Evolutionary conservation across 1,139 yeast species (phyloP), one percentile per base, ranked within the genome.

Genomic region (Yamadazyma aaseri): DNA sequence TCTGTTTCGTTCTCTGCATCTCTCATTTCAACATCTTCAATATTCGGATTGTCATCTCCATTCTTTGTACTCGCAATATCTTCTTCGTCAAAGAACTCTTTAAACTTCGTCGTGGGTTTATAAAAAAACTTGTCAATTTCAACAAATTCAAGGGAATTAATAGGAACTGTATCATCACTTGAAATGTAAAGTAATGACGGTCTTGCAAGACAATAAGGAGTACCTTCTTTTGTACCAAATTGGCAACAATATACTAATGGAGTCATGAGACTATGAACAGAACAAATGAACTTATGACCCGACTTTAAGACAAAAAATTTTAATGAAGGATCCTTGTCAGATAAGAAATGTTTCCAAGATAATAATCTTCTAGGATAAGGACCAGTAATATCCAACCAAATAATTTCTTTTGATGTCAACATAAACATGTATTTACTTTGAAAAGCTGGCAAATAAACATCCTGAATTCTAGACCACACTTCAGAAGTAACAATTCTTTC

Each of bases 311-410:
- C 57, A 1, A 60, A 41, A 29, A 84, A 41, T 38, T 58, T 63
- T 39, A 80, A 47, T 0, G 89, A 71, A 1, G 76, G 73, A 46
- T 86, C 95, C 0, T 52, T 40, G 8, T 73, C 68, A 29, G 71
- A 68, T 29, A 82, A 56, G 40, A 63, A 73, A 54, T 86, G 95
- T 39, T 80, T 81, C 87, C 90, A 82, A 0, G 89, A 73, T 3
- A 86, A 48, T 6, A 76, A 40, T 38, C 83, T 64, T 25, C 56
- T 56, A 3, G 63, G 44, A 3, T 42, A 34, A 0, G 46, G 40
- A 2, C 51, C 33, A 2, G 38, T 33, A 1, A 65, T 42, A 31
- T 62, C 59, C 11, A 78, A 48, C 61, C 82, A 57, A 1, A 80
- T 72, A 9, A 82, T 39, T 50, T 83, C 92, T 42, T 70, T 76